Base-by-base conservation (phyloP, 306 rosid species). In the Quercus bicolor region DNA sequence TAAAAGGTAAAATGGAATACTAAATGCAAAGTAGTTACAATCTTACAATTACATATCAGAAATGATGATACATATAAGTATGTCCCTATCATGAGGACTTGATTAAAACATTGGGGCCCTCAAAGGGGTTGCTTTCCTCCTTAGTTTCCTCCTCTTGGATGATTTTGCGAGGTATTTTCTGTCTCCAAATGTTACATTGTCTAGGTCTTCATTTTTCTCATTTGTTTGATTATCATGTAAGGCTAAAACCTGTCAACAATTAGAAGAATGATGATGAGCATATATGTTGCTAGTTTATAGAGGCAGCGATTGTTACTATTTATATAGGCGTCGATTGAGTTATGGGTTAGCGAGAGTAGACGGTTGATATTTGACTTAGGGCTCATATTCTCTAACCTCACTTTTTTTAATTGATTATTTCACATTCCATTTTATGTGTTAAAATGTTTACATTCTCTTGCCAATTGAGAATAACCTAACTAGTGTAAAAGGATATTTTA, bases 91-190 rank as follows among this genome's bases (percentile, higher is more conserved):
- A 21, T 59, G 65, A 14, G 23, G 65, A 5, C 15, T 75, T 68
- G 76, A 65, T 75, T 68, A 81, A 56, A 81, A 76, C 74, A 76
- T 21, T 18, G 85, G 85, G 13, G 85, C 54, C 34, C 85, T 69
- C 15, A 40, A 56, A 83, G 83, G 86, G 8, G 76, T 56, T 70
- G 80, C 78, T 55, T 83, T 77, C 70, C 79, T 82, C 74, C 72
- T 78, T 11, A 29, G 21, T 65, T 79, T 75, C 10, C 28, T 51
- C 64, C 70, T 79, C 43, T 69, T 74, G 60, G 70, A 11, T 78
- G 61, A 8, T 56, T 75, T 3, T 29, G 70, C 34, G 1, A 43
- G 37, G 55, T 11, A n/a, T 82, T 60, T 16, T n/a, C 51, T 37
- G 14, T 31, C 77, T 70, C 37, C 71, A 66, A 66, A 16, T 66